Evolutionary conservation across 2,329 filamentous ascomycete genomes (phyloP).

Genomic region (Zasmidium cellare): DNA sequence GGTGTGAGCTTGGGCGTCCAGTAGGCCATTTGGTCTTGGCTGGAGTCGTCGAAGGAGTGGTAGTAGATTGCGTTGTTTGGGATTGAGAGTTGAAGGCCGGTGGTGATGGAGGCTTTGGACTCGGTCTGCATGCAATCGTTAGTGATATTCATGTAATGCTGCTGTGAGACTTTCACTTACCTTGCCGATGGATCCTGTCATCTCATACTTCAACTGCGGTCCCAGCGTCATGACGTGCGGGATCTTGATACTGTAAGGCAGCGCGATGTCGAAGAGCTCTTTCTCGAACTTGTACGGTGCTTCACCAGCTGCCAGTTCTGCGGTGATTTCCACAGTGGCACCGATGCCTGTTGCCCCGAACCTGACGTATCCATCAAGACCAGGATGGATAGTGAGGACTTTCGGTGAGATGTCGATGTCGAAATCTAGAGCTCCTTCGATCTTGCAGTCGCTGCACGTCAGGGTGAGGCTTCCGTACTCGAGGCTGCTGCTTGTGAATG

Average conservation of each 20-base stretch:
- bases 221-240: background rate
- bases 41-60: background rate
- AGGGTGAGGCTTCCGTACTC: background rate
- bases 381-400: background rate
- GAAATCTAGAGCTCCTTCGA: background rate
- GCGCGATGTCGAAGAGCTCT: background rate
- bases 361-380: background rate
- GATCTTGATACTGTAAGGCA: background rate
- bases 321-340: background rate
- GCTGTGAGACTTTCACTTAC: background rate
- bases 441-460: background rate
- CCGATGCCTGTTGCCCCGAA: background rate
- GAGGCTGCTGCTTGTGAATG: background rate
- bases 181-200: background rate
- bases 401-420: background rate
- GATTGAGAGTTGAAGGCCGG: background rate
- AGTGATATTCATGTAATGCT: no score
- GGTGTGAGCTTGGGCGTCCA: background rate
- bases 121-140: background rate
- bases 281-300: background rate
- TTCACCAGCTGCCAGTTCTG: background rate
- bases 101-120: background rate
- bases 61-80: background rate
- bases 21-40: background rate
- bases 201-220: background rate